Evolutionary conservation across 2,329 filamentous ascomycete species (phyloP), one percentile per base, ranked within the genome.

Genomic region (Ceratocystis ficicola): DNA sequence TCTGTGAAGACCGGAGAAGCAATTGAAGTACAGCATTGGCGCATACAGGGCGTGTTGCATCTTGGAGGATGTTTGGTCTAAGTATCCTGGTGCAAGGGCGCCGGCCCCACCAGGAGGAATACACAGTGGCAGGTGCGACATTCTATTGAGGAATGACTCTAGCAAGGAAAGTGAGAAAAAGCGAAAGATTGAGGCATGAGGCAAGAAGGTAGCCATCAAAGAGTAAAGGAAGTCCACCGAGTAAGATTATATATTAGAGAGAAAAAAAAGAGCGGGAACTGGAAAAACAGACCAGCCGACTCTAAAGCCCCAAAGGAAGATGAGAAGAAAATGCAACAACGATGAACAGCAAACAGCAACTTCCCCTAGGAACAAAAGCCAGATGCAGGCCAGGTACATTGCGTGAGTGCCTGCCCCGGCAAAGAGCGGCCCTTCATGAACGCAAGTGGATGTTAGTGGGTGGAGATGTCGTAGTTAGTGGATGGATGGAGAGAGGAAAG

Each of bases 381-480:
- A 22, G 20, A 20, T 1, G 22, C 17, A 50, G 7, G 22, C n/a
- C 15, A 50, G 48, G 8, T 10, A 22, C n/a, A 17, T 57, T 57
- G 52, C 52, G 28, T 57, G 52, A 32, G 52, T 30, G 52, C 52
- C 52, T 57, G 52, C 52, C 22, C 48, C 12, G n/a, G n/a, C 48
- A 20, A 41, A 41, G 36, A 41, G 36, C 36, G 36, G 36, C 15
- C 36, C 36, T 41, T 41, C 36, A 15, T 41, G 36, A 41, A 41
- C 12, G 12, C 36, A 41, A 41, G 36, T 41, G 36, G 36, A 41
- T 41, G 36, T 41, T 41, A 41, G 36, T 41, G 36, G 36, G 36
- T 41, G 36, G 36, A n/a, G 48, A 52, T 25, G 48, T n/a, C n/a
- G n/a, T 52, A 20, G 17, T 52, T n/a, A 52, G n/a, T 52, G 52